These are phyloP conservation scores for Chalaropsis thielavioides DNA, from an alignment of 2,329 filamentous ascomycete species.

Conservation along the genomic window DNA sequence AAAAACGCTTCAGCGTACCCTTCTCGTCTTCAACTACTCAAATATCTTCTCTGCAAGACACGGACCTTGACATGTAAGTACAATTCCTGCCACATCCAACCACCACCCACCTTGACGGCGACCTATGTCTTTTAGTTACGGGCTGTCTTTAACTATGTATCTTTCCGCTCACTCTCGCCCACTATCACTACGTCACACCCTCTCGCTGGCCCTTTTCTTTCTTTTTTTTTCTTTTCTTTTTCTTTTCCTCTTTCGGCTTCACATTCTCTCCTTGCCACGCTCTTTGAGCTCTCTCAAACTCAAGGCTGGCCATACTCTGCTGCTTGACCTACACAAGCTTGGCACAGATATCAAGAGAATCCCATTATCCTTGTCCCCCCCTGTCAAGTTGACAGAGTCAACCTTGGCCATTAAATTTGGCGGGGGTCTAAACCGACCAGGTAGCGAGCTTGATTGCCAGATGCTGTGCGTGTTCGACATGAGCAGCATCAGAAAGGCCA, in stretches of 20 bases:
- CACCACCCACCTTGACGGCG: background rate
- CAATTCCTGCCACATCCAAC: background rate
- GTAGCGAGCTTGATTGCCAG: background rate
- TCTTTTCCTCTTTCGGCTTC: background rate
- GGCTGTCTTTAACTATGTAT: background rate
- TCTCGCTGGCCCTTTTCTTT: no score
- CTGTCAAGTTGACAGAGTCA: background rate
- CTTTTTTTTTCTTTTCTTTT: no score
- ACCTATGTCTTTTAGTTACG: background rate
- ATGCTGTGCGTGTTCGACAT: background rate
- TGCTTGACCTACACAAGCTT: background rate
- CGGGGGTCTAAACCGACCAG: background rate
- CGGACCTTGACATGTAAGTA: conserved; percentile 15
- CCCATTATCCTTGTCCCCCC: background rate
- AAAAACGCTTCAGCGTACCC: conserved; percentile 12
- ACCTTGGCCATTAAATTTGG: background rate
- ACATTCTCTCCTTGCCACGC: background rate
- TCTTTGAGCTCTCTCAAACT: background rate
- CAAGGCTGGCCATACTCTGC: background rate
- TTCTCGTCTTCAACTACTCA: background rate
- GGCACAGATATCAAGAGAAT: background rate
- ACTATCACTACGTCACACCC: no score
- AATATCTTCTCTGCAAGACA: background rate
- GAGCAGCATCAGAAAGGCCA: background rate
- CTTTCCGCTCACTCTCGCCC: no score